phyloP scores from a whole-genome alignment of 306 rosid species.

The Vigna hirtella region DNA sequence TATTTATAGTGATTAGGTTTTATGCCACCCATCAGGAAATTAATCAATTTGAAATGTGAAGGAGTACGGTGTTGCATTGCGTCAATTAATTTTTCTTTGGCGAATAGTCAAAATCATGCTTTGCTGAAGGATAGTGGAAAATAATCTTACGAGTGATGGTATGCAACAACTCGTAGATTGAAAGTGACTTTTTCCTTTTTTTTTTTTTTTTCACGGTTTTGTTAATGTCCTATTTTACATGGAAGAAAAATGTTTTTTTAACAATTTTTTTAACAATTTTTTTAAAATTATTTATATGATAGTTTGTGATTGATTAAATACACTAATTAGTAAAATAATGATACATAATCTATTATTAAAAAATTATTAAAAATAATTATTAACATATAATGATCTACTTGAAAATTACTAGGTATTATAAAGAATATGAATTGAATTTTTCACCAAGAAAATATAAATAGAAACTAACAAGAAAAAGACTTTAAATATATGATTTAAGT shows the following conservation, averaged over 20 bases:
- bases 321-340: too few relatives aligned
- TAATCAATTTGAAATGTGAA: constrained; percentile 12
- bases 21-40: neutral
- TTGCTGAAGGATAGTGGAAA: constrained; percentile 1
- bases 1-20: constrained; percentile 10
- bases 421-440: neutral
- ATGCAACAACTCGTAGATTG: neutral
- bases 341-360: too few relatives aligned
- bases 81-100: neutral
- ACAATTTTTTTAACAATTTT: too few relatives aligned
- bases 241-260: too few relatives aligned
- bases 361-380: too few relatives aligned
- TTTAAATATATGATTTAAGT: neutral
- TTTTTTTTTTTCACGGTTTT: neutral
- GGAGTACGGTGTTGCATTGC: neutral
- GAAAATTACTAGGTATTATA: neutral
- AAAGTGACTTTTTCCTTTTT: neutral
- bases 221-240: neutral
- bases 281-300: too few relatives aligned
- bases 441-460: neutral
- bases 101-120: constrained; percentile 34
- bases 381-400: too few relatives aligned
- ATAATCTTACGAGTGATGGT: neutral
- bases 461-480: neutral
- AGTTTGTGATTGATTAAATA: too few relatives aligned